Percentiles rank a stretch among this genome's conserved stretches.
These are phyloP conservation scores for Naganishia kalamii DNA, from an alignment of 768 basidiomycete species.

Conservation along the genomic window DNA sequence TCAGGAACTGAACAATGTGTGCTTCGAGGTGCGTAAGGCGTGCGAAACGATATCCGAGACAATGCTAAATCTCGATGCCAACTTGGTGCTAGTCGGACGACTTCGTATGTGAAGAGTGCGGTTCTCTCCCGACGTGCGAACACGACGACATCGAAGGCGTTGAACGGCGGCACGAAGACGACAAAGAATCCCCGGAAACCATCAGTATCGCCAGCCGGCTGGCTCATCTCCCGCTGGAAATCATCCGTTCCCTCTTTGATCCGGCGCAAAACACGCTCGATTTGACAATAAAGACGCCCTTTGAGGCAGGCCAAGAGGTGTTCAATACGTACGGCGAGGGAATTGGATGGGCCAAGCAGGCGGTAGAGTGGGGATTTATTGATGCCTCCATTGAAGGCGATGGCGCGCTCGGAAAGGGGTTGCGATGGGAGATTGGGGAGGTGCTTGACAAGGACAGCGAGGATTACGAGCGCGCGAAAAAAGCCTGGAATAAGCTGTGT, in stretches of 20 bases:
- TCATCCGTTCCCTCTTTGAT: slow-evolving; percentile 13
- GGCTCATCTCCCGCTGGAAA: slow-evolving; percentile 15
- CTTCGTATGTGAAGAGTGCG: slow-evolving; percentile 33
- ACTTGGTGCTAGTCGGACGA: slow-evolving; percentile 32
- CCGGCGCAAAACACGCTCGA: slow-evolving; percentile 27
- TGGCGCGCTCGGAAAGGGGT: slow-evolving; percentile 4
- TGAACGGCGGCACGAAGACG: neutral
- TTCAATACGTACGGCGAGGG: slow-evolving; percentile 33
- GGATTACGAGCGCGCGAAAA: slow-evolving; percentile 7
- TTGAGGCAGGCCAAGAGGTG: slow-evolving; percentile 27
- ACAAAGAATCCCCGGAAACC: neutral
- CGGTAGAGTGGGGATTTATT: slow-evolving; percentile 35
- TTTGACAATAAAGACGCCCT: slow-evolving; percentile 25
- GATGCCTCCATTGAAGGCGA: slow-evolving; percentile 15
- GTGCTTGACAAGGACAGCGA: slow-evolving; percentile 14
- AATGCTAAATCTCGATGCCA: neutral
- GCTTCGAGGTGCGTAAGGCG: slow-evolving; percentile 18
- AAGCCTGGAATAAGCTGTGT: slow-evolving; percentile 18
- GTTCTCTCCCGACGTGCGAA: slow-evolving; percentile 29
- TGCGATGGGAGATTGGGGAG: slow-evolving; percentile 17
- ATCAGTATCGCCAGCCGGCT: slow-evolving; percentile 11
- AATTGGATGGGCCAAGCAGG: slow-evolving; percentile 27
- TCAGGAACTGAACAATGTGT: slow-evolving; percentile 25
- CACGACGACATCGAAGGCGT: slow-evolving; percentile 18
- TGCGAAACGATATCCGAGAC: too few relatives aligned